Evolutionary conservation across 176 grass and related monocot species (phyloP).

Genomic region (Aegilops tauschii): DNA sequence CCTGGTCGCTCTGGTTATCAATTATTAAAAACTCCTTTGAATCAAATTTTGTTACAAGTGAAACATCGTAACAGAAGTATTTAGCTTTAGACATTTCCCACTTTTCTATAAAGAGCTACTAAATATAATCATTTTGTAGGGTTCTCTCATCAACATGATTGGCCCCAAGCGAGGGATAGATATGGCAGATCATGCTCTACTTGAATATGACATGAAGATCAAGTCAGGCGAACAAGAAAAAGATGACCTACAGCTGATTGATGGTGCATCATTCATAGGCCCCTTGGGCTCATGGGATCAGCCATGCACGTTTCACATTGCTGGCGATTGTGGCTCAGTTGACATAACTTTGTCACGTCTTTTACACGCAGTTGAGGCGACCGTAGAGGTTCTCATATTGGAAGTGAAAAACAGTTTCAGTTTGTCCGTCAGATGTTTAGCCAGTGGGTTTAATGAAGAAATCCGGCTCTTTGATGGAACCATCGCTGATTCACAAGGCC

Average conservation of each 20-base stretch:
- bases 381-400: background rate
- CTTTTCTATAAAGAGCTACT: background rate
- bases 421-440: background rate
- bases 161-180: constrained; percentile 1
- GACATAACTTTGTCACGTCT: background rate
- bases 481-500: background rate
- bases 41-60: background rate
- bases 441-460: background rate
- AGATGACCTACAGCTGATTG: background rate
- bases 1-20: background rate
- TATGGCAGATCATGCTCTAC: background rate
- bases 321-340: background rate
- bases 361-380: background rate
- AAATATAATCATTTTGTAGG: constrained; percentile 13
- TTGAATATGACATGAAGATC: constrained; percentile 13
- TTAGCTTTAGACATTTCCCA: background rate
- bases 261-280: background rate
- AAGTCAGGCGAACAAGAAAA: background rate
- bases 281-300: background rate
- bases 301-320: background rate
- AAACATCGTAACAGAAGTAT: background rate
- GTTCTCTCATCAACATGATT: constrained; percentile 8
- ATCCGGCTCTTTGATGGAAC: background rate
- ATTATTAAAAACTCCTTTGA: background rate
- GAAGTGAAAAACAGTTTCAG: background rate